A percentile compares a stretch with the other conserved stretches of the same genome.
These are phyloP conservation scores for Inga laurina DNA, from an alignment of 306 rosid genomes.

Conservation along the genomic window DNA sequence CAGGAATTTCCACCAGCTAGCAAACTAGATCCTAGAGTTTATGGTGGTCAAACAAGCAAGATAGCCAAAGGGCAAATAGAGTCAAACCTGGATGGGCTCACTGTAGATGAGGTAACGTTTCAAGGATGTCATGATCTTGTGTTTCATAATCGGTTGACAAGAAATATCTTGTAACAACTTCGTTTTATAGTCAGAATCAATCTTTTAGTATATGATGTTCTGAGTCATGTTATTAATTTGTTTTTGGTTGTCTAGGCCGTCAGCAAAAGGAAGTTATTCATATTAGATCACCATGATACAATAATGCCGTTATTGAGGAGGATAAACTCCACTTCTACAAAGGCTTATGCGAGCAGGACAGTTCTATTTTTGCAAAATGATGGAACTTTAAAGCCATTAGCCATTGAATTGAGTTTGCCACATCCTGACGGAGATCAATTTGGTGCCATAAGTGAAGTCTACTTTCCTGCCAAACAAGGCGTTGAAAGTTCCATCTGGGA, in stretches of 20 bases:
- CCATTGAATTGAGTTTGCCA: slow-evolving; percentile 79
- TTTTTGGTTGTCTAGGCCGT: slow-evolving; percentile 58
- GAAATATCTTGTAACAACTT: background rate
- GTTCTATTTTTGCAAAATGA: slow-evolving; percentile 63
- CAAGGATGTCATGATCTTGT: background rate
- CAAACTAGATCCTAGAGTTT: slow-evolving; percentile 54
- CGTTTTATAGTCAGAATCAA: background rate
- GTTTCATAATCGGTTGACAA: slow-evolving; percentile 10
- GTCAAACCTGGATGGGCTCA: slow-evolving; percentile 57
- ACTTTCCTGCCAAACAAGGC: slow-evolving; percentile 55
- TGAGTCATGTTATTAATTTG: background rate
- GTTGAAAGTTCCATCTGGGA: slow-evolving; percentile 67
- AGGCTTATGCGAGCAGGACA: slow-evolving; percentile 73
- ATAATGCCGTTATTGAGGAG: slow-evolving; percentile 66
- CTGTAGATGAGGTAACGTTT: slow-evolving; percentile 57
- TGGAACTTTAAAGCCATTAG: slow-evolving; percentile 79
- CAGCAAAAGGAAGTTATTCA: slow-evolving; percentile 50
- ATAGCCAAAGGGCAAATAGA: slow-evolving; percentile 54
- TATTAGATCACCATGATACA: slow-evolving; percentile 78
- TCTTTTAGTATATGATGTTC: background rate
- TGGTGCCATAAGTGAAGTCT: slow-evolving; percentile 65
- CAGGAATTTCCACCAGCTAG: slow-evolving; percentile 80
- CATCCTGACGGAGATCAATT: slow-evolving; percentile 51
- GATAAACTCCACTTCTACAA: slow-evolving; percentile 62
- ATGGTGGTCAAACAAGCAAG: slow-evolving; percentile 74